These are phyloP conservation scores for Nothophoma quercina DNA, from an alignment of 2,329 filamentous ascomycete species.

Conservation along the genomic window DNA sequence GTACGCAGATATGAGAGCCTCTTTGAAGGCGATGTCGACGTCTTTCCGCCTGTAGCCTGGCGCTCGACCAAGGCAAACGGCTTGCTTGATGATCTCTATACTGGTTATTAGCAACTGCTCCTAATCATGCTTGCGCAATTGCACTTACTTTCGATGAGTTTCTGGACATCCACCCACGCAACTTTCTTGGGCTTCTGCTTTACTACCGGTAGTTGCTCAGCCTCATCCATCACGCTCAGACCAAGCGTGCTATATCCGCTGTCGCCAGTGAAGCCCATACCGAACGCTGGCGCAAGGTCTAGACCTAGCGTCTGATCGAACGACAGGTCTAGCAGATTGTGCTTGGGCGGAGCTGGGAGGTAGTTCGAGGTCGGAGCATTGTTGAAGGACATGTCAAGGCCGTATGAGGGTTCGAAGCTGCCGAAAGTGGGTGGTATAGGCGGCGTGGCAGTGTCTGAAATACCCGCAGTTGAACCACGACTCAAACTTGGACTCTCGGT, in stretches of 20 bases:
- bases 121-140: not conserved
- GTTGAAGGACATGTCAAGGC: slow-evolving; percentile 33
- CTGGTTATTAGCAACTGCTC: slow-evolving; percentile 30
- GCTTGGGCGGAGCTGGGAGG: slow-evolving; percentile 15
- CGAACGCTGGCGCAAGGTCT: slow-evolving; percentile 43
- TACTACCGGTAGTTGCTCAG: slow-evolving; percentile 24
- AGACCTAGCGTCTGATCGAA: slow-evolving; percentile 44
- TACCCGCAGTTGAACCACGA: slow-evolving; percentile 4
- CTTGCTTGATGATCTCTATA: slow-evolving; percentile 47
- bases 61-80: slow-evolving; percentile 54
- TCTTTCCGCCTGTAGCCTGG: slow-evolving; percentile 55
- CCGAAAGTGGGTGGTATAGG: not conserved
- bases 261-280: slow-evolving; percentile 24
- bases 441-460: slow-evolving; percentile 4
- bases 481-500: not conserved
- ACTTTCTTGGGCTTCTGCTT: slow-evolving; percentile 44
- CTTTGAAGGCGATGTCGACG: slow-evolving; percentile 52
- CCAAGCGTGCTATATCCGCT: slow-evolving; percentile 21
- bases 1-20: slow-evolving; percentile 40
- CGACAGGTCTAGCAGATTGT: slow-evolving; percentile 30
- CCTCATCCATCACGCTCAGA: slow-evolving; percentile 25
- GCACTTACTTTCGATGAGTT: slow-evolving; percentile 54
- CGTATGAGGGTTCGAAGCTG: slow-evolving; percentile 25
- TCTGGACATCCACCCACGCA: slow-evolving; percentile 54
- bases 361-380: slow-evolving; percentile 3